Evolutionary conservation across 2,329 filamentous ascomycete genomes (phyloP).

Genomic region (Calonectria pseudoreteaudii): DNA sequence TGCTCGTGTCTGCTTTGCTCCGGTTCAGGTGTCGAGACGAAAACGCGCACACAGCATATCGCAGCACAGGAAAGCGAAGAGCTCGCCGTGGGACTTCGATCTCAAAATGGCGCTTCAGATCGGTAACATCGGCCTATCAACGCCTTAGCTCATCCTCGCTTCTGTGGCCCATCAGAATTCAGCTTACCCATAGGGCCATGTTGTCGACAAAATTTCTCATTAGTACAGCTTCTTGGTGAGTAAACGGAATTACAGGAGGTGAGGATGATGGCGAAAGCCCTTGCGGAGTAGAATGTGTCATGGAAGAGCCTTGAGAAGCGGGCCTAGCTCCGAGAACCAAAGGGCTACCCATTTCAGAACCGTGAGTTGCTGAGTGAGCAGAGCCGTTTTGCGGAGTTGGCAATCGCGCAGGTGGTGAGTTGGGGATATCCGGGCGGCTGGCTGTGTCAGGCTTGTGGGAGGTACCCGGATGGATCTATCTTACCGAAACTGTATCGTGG

Average conservation of each 20-base stretch:
- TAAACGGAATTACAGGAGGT: constrained; percentile 17
- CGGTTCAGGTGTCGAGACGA: constrained; percentile 28
- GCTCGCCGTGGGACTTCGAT: constrained; percentile 30
- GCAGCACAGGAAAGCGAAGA: constrained; percentile 29
- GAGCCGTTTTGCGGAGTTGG: constrained; percentile 1
- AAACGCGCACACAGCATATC: constrained; percentile 32
- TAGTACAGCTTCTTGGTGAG: constrained; percentile 21
- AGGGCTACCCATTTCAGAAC: constrained; percentile 12
- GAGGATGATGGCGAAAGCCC: constrained; percentile 18
- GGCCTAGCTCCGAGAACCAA: constrained; percentile 11
- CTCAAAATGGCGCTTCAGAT: constrained; percentile 31
- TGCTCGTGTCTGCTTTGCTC: constrained; percentile 19
- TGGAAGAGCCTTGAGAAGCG: constrained; percentile 18
- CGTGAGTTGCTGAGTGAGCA: neutral
- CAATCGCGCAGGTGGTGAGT: neutral
- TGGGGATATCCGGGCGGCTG: constrained; percentile 2
- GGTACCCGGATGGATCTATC: neutral
- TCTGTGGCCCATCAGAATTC: no score
- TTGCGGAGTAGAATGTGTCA: constrained; percentile 17
- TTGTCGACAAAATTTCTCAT: constrained; percentile 31
- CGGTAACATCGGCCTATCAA: constrained; percentile 25
- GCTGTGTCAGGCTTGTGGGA: neutral
- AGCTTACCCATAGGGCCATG: constrained; percentile 25
- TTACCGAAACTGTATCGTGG: constrained; percentile 10
- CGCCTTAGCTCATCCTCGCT: neutral